phyloP scores from a whole-genome alignment of 352 stramenopile genomes.

The Globisporangium nagaii region DNA sequence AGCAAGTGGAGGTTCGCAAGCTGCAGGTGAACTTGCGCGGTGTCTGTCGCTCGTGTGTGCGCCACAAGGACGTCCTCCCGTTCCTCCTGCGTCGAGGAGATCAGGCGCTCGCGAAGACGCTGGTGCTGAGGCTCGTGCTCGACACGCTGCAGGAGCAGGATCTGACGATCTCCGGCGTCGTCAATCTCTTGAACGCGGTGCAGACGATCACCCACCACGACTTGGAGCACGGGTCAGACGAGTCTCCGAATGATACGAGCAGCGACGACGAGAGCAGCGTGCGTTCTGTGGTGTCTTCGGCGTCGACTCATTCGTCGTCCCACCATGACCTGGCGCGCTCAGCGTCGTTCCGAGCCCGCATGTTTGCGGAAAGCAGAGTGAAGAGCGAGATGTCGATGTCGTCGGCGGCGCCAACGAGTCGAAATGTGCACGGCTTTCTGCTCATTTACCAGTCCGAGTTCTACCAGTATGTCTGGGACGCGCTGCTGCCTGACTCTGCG shows the following conservation, averaged over 20 bases:
- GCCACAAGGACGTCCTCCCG: slow-evolving; percentile 54
- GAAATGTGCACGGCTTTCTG: slow-evolving; percentile 38
- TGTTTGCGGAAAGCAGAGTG: slow-evolving; percentile 1
- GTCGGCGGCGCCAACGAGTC: slow-evolving; percentile 3
- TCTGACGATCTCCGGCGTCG: slow-evolving; percentile 21
- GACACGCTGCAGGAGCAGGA: slow-evolving; percentile 52
- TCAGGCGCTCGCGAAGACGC: slow-evolving; percentile 31
- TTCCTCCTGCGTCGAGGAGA: slow-evolving; percentile 63
- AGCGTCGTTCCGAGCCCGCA: slow-evolving; percentile 9
- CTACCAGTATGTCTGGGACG: slow-evolving; percentile 44
- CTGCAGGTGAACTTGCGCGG: slow-evolving; percentile 61
- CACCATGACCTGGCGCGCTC: slow-evolving; percentile 3
- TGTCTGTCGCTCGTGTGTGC: slow-evolving; percentile 50
- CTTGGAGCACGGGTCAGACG: slow-evolving; percentile 21
- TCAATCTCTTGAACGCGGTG: slow-evolving; percentile 30
- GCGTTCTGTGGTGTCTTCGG: neutral
- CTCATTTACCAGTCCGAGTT: slow-evolving; percentile 60
- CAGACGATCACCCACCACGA: slow-evolving; percentile 39
- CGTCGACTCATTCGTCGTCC: slow-evolving; percentile 1
- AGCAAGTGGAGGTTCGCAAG: slow-evolving; percentile 55
- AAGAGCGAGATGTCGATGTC: neutral
- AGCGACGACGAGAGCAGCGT: slow-evolving; percentile 25
- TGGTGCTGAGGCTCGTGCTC: slow-evolving; percentile 49
- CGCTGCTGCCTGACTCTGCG: slow-evolving; percentile 29
- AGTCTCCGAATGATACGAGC: slow-evolving; percentile 29